phyloP scores from a whole-genome alignment of 2,329 filamentous ascomycete genomes.

The Aspergillus sergii region DNA sequence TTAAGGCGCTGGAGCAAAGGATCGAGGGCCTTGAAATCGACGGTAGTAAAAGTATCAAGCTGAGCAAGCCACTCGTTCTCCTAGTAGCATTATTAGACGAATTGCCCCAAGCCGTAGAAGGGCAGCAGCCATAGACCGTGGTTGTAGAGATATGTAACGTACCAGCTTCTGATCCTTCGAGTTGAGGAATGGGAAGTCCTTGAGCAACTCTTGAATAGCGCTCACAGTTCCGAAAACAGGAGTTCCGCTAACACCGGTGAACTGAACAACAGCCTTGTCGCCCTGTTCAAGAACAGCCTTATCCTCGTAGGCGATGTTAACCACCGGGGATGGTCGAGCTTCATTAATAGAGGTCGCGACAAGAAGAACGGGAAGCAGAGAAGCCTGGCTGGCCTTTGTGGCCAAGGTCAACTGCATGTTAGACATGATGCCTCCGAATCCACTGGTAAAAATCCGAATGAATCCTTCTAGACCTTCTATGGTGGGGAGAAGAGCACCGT shows the following conservation, averaged over 20 bases:
- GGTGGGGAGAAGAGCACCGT: slow-evolving; percentile 5
- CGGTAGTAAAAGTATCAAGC: slow-evolving; percentile 53
- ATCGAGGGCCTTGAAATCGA: slow-evolving; percentile 83
- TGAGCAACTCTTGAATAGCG: slow-evolving; percentile 36
- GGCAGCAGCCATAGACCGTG: background rate
- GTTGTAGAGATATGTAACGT: slow-evolving; percentile 4
- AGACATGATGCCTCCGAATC: slow-evolving; percentile 30
- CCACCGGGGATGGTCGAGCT: slow-evolving; percentile 35
- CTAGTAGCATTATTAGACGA: slow-evolving; percentile 22
- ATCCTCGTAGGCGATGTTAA: slow-evolving; percentile 44
- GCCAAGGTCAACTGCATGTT: slow-evolving; percentile 40
- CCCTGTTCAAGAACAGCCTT: slow-evolving; percentile 35
- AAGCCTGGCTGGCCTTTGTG: slow-evolving; percentile 43
- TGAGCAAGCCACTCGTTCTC: slow-evolving; percentile 60
- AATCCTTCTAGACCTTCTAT: background rate
- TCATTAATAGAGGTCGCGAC: slow-evolving; percentile 45
- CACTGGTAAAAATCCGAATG: background rate
- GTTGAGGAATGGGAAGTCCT: slow-evolving; percentile 38
- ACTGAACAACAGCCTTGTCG: slow-evolving; percentile 39
- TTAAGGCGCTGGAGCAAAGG: slow-evolving; percentile 75
- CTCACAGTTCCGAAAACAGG: slow-evolving; percentile 35
- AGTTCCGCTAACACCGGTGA: slow-evolving; percentile 30
- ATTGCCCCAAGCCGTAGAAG: background rate
- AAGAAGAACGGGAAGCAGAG: slow-evolving; percentile 44
- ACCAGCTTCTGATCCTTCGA: slow-evolving; percentile 41